Conservation (phyloP, 495 filamentous ascomycete genomes). For the Aspergillus nidulans region DNA sequence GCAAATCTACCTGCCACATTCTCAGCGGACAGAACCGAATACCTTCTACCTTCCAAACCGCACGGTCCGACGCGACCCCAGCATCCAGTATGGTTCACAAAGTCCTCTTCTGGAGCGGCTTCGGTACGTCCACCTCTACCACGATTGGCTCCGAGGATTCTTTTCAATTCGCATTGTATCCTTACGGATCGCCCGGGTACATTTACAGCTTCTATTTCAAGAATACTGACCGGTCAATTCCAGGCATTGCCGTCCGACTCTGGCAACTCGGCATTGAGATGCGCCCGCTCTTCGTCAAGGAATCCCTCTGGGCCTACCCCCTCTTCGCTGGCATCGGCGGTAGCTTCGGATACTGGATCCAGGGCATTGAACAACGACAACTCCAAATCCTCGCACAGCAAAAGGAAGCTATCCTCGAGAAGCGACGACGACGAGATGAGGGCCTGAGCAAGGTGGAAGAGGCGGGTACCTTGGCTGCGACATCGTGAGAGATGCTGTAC, state of each 20-base stretch:
- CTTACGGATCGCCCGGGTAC: not conserved
- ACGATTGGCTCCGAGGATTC: not conserved
- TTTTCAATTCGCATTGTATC: not conserved
- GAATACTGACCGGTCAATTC: not conserved
- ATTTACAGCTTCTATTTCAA: no score
- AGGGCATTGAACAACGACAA: slow-evolving; percentile 78
- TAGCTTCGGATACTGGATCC: slow-evolving; percentile 94
- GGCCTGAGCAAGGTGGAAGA: slow-evolving; percentile 36
- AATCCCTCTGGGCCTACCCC: slow-evolving; percentile 85
- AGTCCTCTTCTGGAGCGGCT: slow-evolving; percentile 93
- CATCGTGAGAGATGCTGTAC: slow-evolving; percentile 27
- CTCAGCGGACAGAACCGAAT: not conserved
- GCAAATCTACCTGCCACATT: not conserved
- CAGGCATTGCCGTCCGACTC: slow-evolving; percentile 83
- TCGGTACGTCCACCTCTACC: slow-evolving; percentile 66
- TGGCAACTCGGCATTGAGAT: slow-evolving; percentile 98
- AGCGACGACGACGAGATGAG: slow-evolving; percentile 72
- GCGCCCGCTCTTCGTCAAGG: slow-evolving; percentile 81
- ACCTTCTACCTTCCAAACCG: not conserved
- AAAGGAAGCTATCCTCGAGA: slow-evolving; percentile 75
- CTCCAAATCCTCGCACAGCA: slow-evolving; percentile 68
- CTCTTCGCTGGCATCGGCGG: slow-evolving; percentile 79
- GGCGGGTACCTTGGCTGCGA: slow-evolving; percentile 38
- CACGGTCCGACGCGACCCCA: not conserved
- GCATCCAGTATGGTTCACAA: slow-evolving; percentile 58